Evolutionary conservation across 176 grass and related monocot genomes (phyloP).

Genomic region (Eragrostis curvula): DNA sequence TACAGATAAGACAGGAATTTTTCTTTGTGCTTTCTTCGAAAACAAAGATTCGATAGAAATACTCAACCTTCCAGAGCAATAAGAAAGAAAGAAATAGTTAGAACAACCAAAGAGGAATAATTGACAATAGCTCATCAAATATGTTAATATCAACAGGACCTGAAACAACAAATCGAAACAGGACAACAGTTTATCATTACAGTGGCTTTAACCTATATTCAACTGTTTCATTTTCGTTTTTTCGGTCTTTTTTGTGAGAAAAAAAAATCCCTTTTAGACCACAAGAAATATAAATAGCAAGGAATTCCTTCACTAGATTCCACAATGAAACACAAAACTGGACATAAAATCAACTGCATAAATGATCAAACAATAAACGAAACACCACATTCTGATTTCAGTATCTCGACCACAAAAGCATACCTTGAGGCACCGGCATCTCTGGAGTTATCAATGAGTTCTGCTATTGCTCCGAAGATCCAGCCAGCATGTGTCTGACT

Average conservation of each 20-base stretch:
- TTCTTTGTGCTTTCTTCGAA: slow-evolving; percentile 70
- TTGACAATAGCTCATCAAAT: slow-evolving; percentile 18
- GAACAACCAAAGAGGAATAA: slow-evolving; percentile 19
- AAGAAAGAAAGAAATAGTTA: slow-evolving; percentile 28
- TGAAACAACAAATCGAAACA: slow-evolving; percentile 35
- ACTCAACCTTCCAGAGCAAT: slow-evolving; percentile 60
- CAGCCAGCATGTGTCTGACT: slow-evolving; percentile 85
- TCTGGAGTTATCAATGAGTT: slow-evolving; percentile 91
- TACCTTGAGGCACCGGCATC: slow-evolving; percentile 85
- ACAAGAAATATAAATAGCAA: too few relatives aligned
- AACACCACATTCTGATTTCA: neutral
- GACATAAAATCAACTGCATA: neutral
- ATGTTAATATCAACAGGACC: slow-evolving; percentile 23
- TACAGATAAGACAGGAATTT: slow-evolving; percentile 77
- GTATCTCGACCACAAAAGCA: slow-evolving; percentile 28
- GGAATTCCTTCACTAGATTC: neutral
- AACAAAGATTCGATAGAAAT: slow-evolving; percentile 68
- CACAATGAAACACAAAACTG: slow-evolving; percentile 14
- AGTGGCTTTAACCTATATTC: neutral
- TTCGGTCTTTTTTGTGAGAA: too few relatives aligned
- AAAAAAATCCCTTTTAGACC: too few relatives aligned
- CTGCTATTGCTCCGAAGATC: slow-evolving; percentile 94
- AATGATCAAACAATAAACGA: slow-evolving; percentile 21
- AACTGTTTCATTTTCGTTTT: neutral
- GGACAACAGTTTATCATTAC: neutral